Evolutionary conservation across 108 stramenopile species (phyloP).

Genomic region (Aureococcus anophagefferens): DNA sequence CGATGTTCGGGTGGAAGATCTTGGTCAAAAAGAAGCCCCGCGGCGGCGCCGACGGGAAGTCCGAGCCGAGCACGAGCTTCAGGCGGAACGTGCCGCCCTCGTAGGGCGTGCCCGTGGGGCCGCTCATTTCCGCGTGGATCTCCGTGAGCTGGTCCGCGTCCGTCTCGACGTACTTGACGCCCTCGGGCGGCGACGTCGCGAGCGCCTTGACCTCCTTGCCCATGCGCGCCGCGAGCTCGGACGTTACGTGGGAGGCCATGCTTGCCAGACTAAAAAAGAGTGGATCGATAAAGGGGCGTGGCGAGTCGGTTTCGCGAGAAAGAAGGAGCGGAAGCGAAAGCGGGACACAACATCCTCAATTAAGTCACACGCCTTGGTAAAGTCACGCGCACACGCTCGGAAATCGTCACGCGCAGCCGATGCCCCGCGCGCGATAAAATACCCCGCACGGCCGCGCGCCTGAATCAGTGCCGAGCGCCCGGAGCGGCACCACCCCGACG

Average conservation of each 20-base stretch:
- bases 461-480: no score
- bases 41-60: constrained; percentile 77
- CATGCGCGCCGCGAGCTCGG: constrained; percentile 68
- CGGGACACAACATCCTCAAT: no score
- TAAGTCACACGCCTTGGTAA: no score
- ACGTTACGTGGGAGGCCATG: constrained; percentile 66
- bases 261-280: no score
- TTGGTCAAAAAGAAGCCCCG: constrained; percentile 93
- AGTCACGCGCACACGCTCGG: no score
- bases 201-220: constrained; percentile 74
- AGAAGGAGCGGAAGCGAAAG: no score
- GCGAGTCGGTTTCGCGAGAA: no score
- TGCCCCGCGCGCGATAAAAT: no score
- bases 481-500: no score
- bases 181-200: constrained; percentile 70
- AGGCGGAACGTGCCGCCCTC: constrained; percentile 79
- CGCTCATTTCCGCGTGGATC: constrained; percentile 74
- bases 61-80: constrained; percentile 64
- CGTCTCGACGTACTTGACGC: constrained; percentile 63
- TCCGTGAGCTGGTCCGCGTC: constrained; percentile 36
- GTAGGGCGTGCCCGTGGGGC: constrained; percentile 91
- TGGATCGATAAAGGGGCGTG: no score
- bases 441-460: no score
- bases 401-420: no score
- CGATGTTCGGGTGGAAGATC: constrained; percentile 97